Evolutionary conservation across 2,329 filamentous ascomycete genomes (phyloP).

Genomic region (Colletotrichum chlorophyti): DNA sequence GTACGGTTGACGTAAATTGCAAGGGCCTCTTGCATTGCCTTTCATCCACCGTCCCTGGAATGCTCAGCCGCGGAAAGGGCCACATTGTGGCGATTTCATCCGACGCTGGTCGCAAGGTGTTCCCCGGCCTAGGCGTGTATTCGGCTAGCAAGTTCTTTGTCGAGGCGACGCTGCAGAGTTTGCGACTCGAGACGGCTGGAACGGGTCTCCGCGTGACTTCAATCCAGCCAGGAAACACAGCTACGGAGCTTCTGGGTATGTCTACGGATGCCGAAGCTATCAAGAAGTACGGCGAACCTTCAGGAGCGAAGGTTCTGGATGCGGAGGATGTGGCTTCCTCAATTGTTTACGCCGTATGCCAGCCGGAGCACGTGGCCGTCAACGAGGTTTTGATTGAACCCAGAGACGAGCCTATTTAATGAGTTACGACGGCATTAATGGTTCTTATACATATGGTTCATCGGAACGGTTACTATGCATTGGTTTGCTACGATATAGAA

Average conservation of each 20-base stretch:
- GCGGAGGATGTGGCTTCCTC: constrained; percentile 74
- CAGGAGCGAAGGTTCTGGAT: constrained; percentile 77
- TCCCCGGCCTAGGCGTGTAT: constrained; percentile 83
- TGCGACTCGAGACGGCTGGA: constrained; percentile 79
- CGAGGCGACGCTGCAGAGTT: constrained; percentile 77
- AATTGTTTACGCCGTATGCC: constrained; percentile 76
- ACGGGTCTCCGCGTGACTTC: constrained; percentile 75
- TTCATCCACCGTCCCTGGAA: constrained; percentile 71
- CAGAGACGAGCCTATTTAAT: constrained; percentile 74
- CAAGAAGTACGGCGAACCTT: constrained; percentile 79
- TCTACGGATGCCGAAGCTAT: constrained; percentile 78
- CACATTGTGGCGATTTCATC: constrained; percentile 85
- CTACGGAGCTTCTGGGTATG: constrained; percentile 76
- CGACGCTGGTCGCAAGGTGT: constrained; percentile 82
- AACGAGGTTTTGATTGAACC: constrained; percentile 85
- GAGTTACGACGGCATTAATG: constrained; percentile 9
- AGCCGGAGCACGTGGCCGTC: constrained; percentile 78
- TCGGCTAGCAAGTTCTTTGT: constrained; percentile 87
- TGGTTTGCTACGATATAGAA: background rate
- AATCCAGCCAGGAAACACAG: constrained; percentile 79
- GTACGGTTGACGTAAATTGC: constrained; percentile 86
- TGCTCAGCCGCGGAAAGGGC: constrained; percentile 72
- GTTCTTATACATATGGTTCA: background rate
- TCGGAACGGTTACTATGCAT: background rate
- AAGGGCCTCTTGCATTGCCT: constrained; percentile 80